Conservation (phyloP, 441 rosid genomes). For the Adansonia madagascariensis region DNA sequence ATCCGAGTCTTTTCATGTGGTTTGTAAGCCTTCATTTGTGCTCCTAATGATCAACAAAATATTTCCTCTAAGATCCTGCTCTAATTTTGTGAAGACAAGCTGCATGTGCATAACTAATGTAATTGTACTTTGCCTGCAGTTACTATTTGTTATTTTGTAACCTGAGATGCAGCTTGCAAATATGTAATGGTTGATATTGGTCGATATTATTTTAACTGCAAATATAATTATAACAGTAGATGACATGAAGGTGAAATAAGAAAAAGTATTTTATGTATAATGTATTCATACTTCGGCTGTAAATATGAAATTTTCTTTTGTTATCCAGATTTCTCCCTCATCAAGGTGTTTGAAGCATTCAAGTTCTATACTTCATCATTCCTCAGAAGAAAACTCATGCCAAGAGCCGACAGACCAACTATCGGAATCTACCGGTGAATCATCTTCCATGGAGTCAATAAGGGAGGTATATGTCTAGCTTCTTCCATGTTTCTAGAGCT, state of each 20-base stretch:
- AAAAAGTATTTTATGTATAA: background rate
- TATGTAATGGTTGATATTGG: no score
- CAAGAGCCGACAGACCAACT: constrained; percentile 38
- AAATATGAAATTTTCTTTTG: background rate
- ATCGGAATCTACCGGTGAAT: constrained; percentile 45
- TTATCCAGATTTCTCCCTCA: constrained; percentile 36
- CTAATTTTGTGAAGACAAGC: background rate
- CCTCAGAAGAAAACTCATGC: constrained; percentile 37
- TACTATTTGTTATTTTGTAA: background rate
- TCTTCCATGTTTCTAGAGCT: constrained; percentile 1
- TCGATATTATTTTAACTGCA: background rate
- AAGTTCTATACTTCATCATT: constrained; percentile 33
- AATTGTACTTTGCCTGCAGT: no score
- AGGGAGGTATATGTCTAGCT: constrained; percentile 46
- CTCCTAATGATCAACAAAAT: background rate
- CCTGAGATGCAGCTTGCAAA: background rate
- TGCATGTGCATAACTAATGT: no score
- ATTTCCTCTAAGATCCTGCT: background rate
- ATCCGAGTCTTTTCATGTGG: background rate
- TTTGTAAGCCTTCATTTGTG: background rate
- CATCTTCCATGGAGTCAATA: constrained; percentile 42
- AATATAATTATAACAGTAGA: background rate
- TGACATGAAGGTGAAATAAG: background rate
- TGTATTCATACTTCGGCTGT: background rate
- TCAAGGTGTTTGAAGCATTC: constrained; percentile 30